phyloP scores from a whole-genome alignment of 1,139 yeast species.

The Saccharomycopsis phalli region DNA sequence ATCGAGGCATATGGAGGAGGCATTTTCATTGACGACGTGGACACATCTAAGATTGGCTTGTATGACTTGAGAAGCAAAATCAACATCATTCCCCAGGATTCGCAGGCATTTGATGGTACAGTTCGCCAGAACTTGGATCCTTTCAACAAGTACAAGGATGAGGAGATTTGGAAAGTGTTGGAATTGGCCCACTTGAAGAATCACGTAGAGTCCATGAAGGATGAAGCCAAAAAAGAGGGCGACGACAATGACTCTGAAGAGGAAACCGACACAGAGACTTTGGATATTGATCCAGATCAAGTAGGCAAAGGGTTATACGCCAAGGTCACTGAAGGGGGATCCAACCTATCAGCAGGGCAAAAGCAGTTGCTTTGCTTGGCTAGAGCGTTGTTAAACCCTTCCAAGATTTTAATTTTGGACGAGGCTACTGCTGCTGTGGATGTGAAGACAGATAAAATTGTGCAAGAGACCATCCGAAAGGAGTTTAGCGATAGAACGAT shows the following conservation, averaged over 20 bases:
- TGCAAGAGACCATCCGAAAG: slow-evolving; percentile 78
- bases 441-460: slow-evolving; percentile 82
- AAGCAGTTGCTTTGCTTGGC: slow-evolving; percentile 88
- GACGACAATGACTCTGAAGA: slow-evolving; percentile 23
- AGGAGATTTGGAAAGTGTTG: slow-evolving; percentile 76
- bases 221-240: slow-evolving; percentile 24
- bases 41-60: slow-evolving; percentile 67
- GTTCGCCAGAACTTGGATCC: slow-evolving; percentile 88
- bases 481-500: slow-evolving; percentile 86
- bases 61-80: slow-evolving; percentile 75
- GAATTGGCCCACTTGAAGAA: slow-evolving; percentile 76
- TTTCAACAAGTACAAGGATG: slow-evolving; percentile 56
- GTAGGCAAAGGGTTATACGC: slow-evolving; percentile 49
- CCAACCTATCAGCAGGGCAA: slow-evolving; percentile 85
- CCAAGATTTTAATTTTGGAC: slow-evolving; percentile 74
- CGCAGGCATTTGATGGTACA: slow-evolving; percentile 92
- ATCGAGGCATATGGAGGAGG: slow-evolving; percentile 73
- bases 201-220: slow-evolving; percentile 58
- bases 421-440: slow-evolving; percentile 98
- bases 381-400: slow-evolving; percentile 72
- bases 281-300: not conserved
- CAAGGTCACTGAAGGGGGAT: slow-evolving; percentile 69
- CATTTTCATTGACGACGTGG: slow-evolving; percentile 63
- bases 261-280: slow-evolving; percentile 21
- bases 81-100: slow-evolving; percentile 94